Evolutionary conservation across 257 asterid genomes (phyloP), one percentile per base, ranked within the genome.

Genomic region (Orobanche coerulescens): DNA sequence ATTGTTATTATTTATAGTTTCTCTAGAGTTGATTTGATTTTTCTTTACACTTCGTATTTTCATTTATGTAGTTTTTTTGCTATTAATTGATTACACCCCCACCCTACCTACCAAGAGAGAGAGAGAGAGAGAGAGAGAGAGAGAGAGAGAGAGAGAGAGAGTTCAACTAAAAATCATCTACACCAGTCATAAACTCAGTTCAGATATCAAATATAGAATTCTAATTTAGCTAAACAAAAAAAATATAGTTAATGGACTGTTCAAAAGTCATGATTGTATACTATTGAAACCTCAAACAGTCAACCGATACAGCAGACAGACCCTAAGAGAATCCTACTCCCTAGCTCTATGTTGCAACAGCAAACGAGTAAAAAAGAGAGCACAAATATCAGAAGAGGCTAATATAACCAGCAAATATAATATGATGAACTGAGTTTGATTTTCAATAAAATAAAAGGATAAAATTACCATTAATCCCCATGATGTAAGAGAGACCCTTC

Each of bases 401-500:
- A 20, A 24, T 6, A 19, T 62, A 25, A 57, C 18, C 22, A 46
- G 40, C 58, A 14, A 15, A 43, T 16, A 47, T 24, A 13, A 52
- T 42, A 39, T 9, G 30, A 18, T 26, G n/a, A 19, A 42, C 23
- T 18, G 46, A 71, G 42, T 58, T 14, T 4, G 26, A 39, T 34
- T 1, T 15, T 36, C 11, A 5, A 61, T 3, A 51, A 12, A 50
- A 20, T 2, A 47, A 62, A 26, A 59, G 28, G 48, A 14, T 4
- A 30, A 40, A 40, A 13, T 58, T 68, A 87, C 96, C 95, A 58
- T 88, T 88, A 5, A 92, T 76, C 13, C 86, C 95, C 75, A 88
- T 82, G 46, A 87, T 78, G 57, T 86, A 92, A 4, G 97, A 81
- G 10, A 84, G 87, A 48, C 87, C 90, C 72, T 86, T 88, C 66